phyloP scores from a whole-genome alignment of 805 yeast species.

The Schwanniomyces yamadae region DNA sequence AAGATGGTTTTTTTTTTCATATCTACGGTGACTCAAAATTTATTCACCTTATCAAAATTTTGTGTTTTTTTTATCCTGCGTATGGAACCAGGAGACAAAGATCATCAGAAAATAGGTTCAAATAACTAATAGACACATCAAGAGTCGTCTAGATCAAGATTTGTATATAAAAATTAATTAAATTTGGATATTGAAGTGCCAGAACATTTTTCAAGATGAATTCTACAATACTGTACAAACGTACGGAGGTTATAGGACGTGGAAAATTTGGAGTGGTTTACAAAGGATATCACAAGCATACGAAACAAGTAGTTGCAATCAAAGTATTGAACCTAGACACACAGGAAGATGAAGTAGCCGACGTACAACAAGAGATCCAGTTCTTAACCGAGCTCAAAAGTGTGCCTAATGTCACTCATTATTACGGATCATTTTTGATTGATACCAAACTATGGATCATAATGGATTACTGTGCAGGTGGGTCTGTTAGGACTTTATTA shows the following conservation, averaged over 20 bases:
- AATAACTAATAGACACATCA: no score
- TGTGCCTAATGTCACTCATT: conserved; percentile 89
- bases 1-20: no score
- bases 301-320: conserved; percentile 84
- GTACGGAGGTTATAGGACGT: conserved; percentile 89
- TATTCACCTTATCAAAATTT: no score
- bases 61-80: no score
- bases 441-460: conserved; percentile 96
- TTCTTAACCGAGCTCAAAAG: conserved; percentile 78
- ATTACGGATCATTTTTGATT: conserved; percentile 81
- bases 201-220: no score
- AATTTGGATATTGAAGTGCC: no score
- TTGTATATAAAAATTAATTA: no score
- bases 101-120: no score
- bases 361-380: conserved; percentile 90
- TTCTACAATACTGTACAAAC: conserved; percentile 48
- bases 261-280: conserved; percentile 98
- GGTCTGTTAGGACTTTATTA: conserved; percentile 81
- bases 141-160: no score
- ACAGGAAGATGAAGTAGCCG: conserved; percentile 89
- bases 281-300: conserved; percentile 70
- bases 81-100: no score
- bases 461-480: conserved; percentile 98
- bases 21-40: no score
- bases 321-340: conserved; percentile 91